Percentiles rank a stretch among this genome's conserved stretches.
Evolutionary conservation across 148 eudicot species (phyloP).

Genomic region (Polygonum aviculare): DNA sequence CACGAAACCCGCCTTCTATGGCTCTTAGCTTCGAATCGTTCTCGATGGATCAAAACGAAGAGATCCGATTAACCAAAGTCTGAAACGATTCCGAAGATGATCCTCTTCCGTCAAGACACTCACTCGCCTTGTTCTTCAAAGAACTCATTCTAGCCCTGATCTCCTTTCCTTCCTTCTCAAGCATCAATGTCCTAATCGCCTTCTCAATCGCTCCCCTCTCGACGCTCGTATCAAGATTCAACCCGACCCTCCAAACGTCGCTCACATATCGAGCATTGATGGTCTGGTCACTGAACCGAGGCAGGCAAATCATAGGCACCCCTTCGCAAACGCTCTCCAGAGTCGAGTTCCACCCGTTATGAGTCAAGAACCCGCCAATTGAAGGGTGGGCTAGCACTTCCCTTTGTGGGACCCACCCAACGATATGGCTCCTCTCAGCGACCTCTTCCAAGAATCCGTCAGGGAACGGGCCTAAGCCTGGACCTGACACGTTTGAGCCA

Average conservation of each 20-base stretch:
- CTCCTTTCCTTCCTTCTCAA: slow-evolving; percentile 11
- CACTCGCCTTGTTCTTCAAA: background rate
- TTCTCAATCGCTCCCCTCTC: slow-evolving; percentile 1
- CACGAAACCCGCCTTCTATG: background rate
- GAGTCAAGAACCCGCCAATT: slow-evolving; percentile 53
- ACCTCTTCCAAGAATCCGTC: slow-evolving; percentile 6
- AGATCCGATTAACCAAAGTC: slow-evolving; percentile 6
- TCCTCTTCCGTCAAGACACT: background rate
- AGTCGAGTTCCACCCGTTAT: slow-evolving; percentile 56
- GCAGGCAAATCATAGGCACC: slow-evolving; percentile 7
- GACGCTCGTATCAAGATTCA: background rate
- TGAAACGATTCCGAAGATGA: background rate
- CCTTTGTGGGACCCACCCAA: slow-evolving; percentile 25
- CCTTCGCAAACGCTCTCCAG: slow-evolving; percentile 29
- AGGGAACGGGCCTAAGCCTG: background rate
- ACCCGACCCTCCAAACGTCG: slow-evolving; percentile 38
- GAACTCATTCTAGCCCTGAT: background rate
- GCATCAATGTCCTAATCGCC: background rate
- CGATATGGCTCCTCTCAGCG: background rate
- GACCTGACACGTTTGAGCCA: background rate
- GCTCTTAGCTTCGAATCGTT: no score
- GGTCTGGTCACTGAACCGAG: slow-evolving; percentile 8
- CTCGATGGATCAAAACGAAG: slow-evolving; percentile 1
- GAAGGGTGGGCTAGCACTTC: slow-evolving; percentile 43
- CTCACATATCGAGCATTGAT: slow-evolving; percentile 14